A percentile compares a stretch with the other conserved stretches of the same genome.
Evolutionary conservation across 1,284 basidiomycete species (phyloP).

Genomic region (Ceratobasidium theobromae): DNA sequence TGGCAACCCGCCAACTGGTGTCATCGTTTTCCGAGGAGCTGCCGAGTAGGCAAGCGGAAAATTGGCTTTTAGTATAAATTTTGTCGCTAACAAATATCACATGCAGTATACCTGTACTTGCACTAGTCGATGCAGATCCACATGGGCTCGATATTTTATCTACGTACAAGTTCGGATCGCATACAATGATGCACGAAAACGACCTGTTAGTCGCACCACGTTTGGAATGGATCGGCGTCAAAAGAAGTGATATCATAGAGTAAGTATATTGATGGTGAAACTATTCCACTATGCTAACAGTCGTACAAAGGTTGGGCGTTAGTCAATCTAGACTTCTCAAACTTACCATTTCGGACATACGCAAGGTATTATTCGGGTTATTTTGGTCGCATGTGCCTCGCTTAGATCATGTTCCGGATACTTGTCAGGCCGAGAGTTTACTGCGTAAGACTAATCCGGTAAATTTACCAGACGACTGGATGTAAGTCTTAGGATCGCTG

Average conservation of each 20-base stretch:
- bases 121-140: slow-evolving; percentile 86
- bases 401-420: too few relatives aligned
- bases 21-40: slow-evolving; percentile 67
- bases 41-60: slow-evolving; percentile 49
- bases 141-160: slow-evolving; percentile 88
- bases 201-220: slow-evolving; percentile 62
- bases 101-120: slow-evolving; percentile 67
- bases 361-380: background rate
- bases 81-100: slow-evolving; percentile 1
- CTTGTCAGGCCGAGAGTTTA: slow-evolving; percentile 67
- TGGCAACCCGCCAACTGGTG: slow-evolving; percentile 82
- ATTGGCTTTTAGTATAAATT: background rate
- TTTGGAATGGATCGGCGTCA: slow-evolving; percentile 79
- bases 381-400: too few relatives aligned
- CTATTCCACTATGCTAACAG: background rate
- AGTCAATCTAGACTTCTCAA: slow-evolving; percentile 9
- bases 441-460: slow-evolving; percentile 45
- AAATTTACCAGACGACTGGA: slow-evolving; percentile 54
- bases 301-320: slow-evolving; percentile 10
- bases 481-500: too few relatives aligned
- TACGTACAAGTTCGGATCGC: slow-evolving; percentile 76
- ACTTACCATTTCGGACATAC: background rate
- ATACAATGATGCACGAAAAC: slow-evolving; percentile 62
- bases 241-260: slow-evolving; percentile 63
- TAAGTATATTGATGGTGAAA: slow-evolving; percentile 42